Base-by-base conservation (phyloP, 768 basidiomycete species). In the Suillus clintonianus region DNA sequence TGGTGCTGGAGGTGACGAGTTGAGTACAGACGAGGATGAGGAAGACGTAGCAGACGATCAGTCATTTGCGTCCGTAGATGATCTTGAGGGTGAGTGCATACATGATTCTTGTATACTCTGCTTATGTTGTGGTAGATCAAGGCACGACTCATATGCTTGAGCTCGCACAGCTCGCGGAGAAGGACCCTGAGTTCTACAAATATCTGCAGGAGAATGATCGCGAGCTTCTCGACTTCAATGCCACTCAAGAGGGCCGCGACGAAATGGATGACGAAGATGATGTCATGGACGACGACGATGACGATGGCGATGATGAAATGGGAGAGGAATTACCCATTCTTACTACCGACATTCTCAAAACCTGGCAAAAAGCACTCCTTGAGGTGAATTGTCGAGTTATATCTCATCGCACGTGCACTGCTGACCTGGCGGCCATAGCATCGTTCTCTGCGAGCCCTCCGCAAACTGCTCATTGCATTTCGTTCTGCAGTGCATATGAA, bases 181-280 rank as follows among this genome's bases (percentile, higher is more conserved):
- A 94, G 74, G 97, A 99, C 75, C 97, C 97, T n/a, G 97, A 97
- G 72, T 99, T 99, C 79, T 99, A 87, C 89, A 94, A 96, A 78
- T 99, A 96, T 74, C 83, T 99, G 2, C 90, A 96, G 79, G 94
- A 99, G 77, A 95, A 99, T 72, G 97, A 99, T 77, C 81, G 82
- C 63, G 95, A 95, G 61, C 80, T 99, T n/a, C 82, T 99, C 3
- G 84, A 93, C 5, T 99, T 99, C 72, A 80, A 87, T 45, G 78
- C 83, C 0, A 69, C 81, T 60, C 76, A 71, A 27, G 76, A 74
- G 1, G 77, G 75, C 2, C 81, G 72, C 3, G 77, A 72, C 13
- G 83, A 77, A 24, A 82, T 77, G 6, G 82, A 77, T 2, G 85
- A 82, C 3, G 86, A 84, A 14, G 83, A 83, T 2, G 78, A 74